A percentile compares a stretch with the other conserved stretches of the same genome.
Conservation (phyloP, 768 basidiomycete genomes). For the Lactarius hatsudake region DNA sequence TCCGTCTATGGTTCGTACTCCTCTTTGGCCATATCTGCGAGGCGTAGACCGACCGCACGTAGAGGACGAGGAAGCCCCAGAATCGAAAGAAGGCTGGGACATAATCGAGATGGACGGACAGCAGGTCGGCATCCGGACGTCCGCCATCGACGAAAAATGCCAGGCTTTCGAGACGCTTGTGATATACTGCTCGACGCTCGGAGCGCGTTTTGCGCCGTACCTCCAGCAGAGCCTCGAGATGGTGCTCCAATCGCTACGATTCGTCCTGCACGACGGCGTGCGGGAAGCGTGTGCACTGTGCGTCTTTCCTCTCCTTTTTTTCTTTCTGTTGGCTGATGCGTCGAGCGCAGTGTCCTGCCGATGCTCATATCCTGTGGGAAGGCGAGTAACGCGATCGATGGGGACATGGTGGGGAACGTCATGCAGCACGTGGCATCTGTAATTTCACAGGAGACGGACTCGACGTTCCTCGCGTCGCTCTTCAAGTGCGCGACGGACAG, state of each 20-base stretch:
- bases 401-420: constrained; percentile 54
- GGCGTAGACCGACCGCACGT: constrained; percentile 6
- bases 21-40: background rate
- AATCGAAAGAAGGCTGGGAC: constrained; percentile 75
- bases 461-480: constrained; percentile 74
- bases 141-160: constrained; percentile 82
- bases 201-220: constrained; percentile 67
- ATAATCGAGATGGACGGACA: constrained; percentile 76
- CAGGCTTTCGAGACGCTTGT: constrained; percentile 86
- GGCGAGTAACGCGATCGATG: constrained; percentile 38
- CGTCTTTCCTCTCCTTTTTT: constrained; percentile 29
- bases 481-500: constrained; percentile 69
- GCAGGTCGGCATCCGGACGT: constrained; percentile 72
- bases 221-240: constrained; percentile 69
- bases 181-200: constrained; percentile 71
- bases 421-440: constrained; percentile 59
- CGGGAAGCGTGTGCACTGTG: constrained; percentile 75
- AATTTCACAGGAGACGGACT: constrained; percentile 68
- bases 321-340: background rate
- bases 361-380: constrained; percentile 70
- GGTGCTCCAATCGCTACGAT: constrained; percentile 64
- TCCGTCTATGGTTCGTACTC: constrained; percentile 58
- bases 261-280: constrained; percentile 85
- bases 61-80: constrained; percentile 54
- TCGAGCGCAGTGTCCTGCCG: constrained; percentile 57